phyloP scores from a whole-genome alignment of 805 yeast genomes.

The Saccharomycopsis sp. region DNA sequence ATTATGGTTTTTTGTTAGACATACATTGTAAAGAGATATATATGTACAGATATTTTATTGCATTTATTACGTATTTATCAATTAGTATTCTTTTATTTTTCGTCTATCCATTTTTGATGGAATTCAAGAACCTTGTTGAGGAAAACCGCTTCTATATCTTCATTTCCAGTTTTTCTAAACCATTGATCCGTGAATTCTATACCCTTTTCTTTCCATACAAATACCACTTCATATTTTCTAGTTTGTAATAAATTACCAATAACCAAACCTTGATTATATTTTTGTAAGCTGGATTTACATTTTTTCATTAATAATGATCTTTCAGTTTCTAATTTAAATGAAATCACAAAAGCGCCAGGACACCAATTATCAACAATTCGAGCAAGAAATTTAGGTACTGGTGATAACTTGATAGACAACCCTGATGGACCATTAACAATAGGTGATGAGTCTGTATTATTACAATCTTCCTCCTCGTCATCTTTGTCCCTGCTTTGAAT shows the following conservation, averaged over 20 bases:
- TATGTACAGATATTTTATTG: neutral
- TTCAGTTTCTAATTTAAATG: conserved; percentile 94
- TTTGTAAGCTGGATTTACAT: conserved; percentile 67
- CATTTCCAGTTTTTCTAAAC: conserved; percentile 42
- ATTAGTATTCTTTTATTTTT: neutral
- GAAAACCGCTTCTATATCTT: conserved; percentile 63
- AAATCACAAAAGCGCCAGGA: conserved; percentile 86
- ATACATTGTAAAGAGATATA: neutral
- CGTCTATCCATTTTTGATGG: conserved; percentile 58
- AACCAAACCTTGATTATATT: conserved; percentile 89
- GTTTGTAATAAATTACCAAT: conserved; percentile 91
- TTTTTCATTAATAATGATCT: conserved; percentile 58
- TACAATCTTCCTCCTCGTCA: conserved; percentile 9
- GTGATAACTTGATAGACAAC: conserved; percentile 80
- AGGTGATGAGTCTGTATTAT: conserved; percentile 11
- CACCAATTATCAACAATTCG: conserved; percentile 93
- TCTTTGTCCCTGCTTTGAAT: conserved; percentile 67
- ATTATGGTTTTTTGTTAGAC: neutral
- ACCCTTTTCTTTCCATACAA: conserved; percentile 49
- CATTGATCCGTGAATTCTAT: conserved; percentile 29
- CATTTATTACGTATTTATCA: neutral
- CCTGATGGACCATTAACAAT: conserved; percentile 32
- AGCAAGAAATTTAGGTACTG: conserved; percentile 90
- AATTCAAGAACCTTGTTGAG: conserved; percentile 65
- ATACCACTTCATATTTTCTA: conserved; percentile 80